These are phyloP conservation scores for Aspergillus avenaceus DNA, from an alignment of 495 filamentous ascomycete genomes.

Conservation along the genomic window DNA sequence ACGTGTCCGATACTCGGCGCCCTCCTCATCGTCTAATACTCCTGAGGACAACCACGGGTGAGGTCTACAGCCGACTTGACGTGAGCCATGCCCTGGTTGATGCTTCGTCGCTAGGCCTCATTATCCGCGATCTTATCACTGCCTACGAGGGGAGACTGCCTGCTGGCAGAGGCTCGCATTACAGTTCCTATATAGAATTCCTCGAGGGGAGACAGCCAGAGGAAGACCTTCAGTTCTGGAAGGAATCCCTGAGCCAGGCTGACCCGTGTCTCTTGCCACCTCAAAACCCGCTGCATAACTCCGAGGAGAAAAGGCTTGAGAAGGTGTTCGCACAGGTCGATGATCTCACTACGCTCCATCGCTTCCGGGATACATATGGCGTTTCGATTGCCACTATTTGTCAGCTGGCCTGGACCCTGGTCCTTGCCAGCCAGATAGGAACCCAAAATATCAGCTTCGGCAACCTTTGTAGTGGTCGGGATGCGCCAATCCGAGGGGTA, in stretches of 20 bases:
- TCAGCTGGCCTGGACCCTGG: slow-evolving; percentile 41
- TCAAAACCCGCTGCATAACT: slow-evolving; percentile 57
- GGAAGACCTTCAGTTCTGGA: too few relatives aligned
- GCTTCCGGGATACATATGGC: slow-evolving; percentile 16
- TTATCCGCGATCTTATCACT: slow-evolving; percentile 25
- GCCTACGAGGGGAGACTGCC: slow-evolving; percentile 29
- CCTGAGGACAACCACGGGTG: not conserved
- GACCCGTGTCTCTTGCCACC: slow-evolving; percentile 51
- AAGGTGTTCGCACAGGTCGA: too few relatives aligned
- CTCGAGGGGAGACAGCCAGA: too few relatives aligned
- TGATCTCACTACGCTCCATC: too few relatives aligned
- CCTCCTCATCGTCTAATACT: slow-evolving; percentile 21
- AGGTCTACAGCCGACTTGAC: slow-evolving; percentile 37
- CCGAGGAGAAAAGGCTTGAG: too few relatives aligned
- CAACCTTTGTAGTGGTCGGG: slow-evolving; percentile 24
- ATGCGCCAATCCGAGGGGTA: slow-evolving; percentile 27
- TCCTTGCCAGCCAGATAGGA: slow-evolving; percentile 34
- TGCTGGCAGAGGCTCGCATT: slow-evolving; percentile 27
- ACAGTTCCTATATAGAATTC: slow-evolving; percentile 42
- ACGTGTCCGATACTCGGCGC: too few relatives aligned
- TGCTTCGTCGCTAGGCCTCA: slow-evolving; percentile 22
- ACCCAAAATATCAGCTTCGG: slow-evolving; percentile 41
- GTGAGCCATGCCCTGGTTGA: slow-evolving; percentile 41
- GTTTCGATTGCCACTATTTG: slow-evolving; percentile 29
- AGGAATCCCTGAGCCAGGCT: slow-evolving; percentile 28